phyloP scores from a whole-genome alignment of 2,329 filamentous ascomycete genomes.

The Alternaria burnsii region DNA sequence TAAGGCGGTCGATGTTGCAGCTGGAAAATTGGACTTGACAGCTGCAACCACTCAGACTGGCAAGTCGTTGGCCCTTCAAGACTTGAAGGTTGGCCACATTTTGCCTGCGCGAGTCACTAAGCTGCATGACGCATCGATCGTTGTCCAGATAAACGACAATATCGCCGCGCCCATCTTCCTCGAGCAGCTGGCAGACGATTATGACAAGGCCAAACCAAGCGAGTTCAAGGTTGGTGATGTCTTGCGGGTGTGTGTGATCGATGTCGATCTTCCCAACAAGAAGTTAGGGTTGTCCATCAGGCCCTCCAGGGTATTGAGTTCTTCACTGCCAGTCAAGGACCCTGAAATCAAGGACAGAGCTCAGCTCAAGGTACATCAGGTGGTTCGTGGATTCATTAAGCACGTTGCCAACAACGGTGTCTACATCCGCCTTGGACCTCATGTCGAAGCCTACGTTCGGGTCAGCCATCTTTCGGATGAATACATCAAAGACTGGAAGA shows the following conservation, averaged over 20 bases:
- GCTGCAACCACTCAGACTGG: slow-evolving; percentile 69
- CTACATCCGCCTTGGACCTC: slow-evolving; percentile 83
- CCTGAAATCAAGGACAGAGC: slow-evolving; percentile 75
- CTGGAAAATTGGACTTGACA: slow-evolving; percentile 84
- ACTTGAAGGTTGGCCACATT: slow-evolving; percentile 79
- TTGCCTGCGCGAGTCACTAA: slow-evolving; percentile 86
- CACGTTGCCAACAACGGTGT: slow-evolving; percentile 88
- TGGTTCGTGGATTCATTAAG: slow-evolving; percentile 91
- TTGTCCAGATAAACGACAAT: slow-evolving; percentile 83
- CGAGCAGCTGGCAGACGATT: slow-evolving; percentile 87
- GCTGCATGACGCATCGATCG: slow-evolving; percentile 80
- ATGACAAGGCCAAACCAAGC: slow-evolving; percentile 77
- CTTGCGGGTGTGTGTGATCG: slow-evolving; percentile 83
- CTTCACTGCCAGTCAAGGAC: slow-evolving; percentile 81
- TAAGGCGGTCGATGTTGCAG: slow-evolving; percentile 73
- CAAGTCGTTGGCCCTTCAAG: slow-evolving; percentile 71
- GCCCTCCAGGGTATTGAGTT: slow-evolving; percentile 88
- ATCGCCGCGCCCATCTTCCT: slow-evolving; percentile 83
- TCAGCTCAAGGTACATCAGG: slow-evolving; percentile 78
- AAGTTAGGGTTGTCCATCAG: slow-evolving; percentile 81
- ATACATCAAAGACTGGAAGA: slow-evolving; percentile 96
- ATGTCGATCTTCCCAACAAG: slow-evolving; percentile 85
- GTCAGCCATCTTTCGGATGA: slow-evolving; percentile 89
- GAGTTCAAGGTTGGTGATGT: slow-evolving; percentile 85
- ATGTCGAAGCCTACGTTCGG: slow-evolving; percentile 82